These are phyloP conservation scores for Cladophialophora psammophila DNA, from an alignment of 2,329 filamentous ascomycete species.

Conservation along the genomic window DNA sequence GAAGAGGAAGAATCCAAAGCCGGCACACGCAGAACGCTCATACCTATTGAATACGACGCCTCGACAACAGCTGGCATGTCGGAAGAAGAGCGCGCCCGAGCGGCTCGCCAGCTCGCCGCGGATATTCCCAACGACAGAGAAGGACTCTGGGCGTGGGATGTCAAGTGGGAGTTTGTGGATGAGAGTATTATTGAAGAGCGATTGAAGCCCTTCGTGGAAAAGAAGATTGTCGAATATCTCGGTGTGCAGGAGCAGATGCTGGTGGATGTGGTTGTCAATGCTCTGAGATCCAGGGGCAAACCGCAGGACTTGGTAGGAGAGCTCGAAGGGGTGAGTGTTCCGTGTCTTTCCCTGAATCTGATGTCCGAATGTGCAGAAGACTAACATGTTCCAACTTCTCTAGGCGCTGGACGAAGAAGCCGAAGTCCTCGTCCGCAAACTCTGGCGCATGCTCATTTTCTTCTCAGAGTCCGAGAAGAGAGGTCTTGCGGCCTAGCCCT, in stretches of 20 bases:
- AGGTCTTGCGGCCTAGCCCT: slow-evolving; percentile 70
- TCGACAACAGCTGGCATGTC: slow-evolving; percentile 73
- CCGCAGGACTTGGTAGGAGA: slow-evolving; percentile 85
- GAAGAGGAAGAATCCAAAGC: slow-evolving; percentile 80
- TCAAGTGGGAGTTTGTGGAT: slow-evolving; percentile 92
- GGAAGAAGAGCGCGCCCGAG: slow-evolving; percentile 85
- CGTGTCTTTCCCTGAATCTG: slow-evolving; percentile 15
- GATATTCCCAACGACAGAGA: slow-evolving; percentile 89
- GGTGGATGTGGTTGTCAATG: slow-evolving; percentile 89
- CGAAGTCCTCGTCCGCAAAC: slow-evolving; percentile 90
- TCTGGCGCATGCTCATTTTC: slow-evolving; percentile 99
- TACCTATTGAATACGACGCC: slow-evolving; percentile 83
- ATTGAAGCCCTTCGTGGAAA: slow-evolving; percentile 92
- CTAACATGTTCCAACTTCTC: slow-evolving; percentile 14
- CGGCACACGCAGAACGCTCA: slow-evolving; percentile 72
- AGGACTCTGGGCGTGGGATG: slow-evolving; percentile 87
- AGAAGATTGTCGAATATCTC: slow-evolving; percentile 96
- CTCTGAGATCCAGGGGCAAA: slow-evolving; percentile 75
- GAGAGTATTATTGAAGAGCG: slow-evolving; percentile 82
- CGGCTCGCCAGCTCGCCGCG: slow-evolving; percentile 79
- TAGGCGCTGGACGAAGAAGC: slow-evolving; percentile 93
- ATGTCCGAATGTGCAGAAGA: neutral
- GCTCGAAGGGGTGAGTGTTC: slow-evolving; percentile 74
- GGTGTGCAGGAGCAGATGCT: slow-evolving; percentile 96
- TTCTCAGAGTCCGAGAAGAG: slow-evolving; percentile 94